These are phyloP conservation scores for Calonectria pteridis DNA, from an alignment of 2,329 filamentous ascomycete species.

Conservation along the genomic window DNA sequence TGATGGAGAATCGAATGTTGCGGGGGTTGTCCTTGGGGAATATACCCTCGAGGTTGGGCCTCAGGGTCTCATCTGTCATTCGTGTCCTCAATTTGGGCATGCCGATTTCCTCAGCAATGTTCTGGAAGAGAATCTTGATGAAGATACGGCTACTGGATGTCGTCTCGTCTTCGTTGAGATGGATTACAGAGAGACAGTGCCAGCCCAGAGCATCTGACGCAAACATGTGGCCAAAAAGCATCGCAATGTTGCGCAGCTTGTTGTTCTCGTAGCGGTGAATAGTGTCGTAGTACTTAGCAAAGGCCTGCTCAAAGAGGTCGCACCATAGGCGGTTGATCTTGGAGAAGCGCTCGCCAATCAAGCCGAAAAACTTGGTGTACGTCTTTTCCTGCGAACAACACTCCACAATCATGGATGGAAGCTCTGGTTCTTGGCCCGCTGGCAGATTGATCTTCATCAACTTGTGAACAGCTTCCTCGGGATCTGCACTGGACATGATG, in stretches of 20 bases:
- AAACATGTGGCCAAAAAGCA: conserved; percentile 93
- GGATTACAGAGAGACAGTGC: conserved; percentile 88
- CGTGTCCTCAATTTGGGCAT: conserved; percentile 82
- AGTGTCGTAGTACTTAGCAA: conserved; percentile 94
- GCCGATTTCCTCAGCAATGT: conserved; percentile 88
- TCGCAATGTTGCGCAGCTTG: conserved; percentile 91
- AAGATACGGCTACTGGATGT: conserved; percentile 98
- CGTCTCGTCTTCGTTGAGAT: conserved; percentile 96
- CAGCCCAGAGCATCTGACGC: conserved; percentile 90
- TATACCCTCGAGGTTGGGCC: conserved; percentile 83
- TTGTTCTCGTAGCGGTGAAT: conserved; percentile 99
- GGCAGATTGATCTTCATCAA: conserved; percentile 94
- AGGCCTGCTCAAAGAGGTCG: conserved; percentile 90
- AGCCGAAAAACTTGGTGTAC: conserved; percentile 96
- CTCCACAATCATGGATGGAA: conserved; percentile 97
- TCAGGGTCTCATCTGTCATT: conserved; percentile 82
- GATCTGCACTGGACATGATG: conserved; percentile 95
- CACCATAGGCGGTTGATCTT: conserved; percentile 97
- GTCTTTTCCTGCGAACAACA: conserved; percentile 97
- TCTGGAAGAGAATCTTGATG: conserved; percentile 97
- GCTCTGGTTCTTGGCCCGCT: conserved; percentile 85
- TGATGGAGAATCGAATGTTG: conserved; percentile 97
- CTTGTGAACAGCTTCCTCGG: conserved; percentile 97
- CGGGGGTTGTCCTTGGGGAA: conserved; percentile 92
- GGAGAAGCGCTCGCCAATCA: conserved; percentile 94